Evolutionary conservation across 2,329 filamentous ascomycete genomes (phyloP), one percentile per base, ranked within the genome.

Genomic region (Fusarium coffeatum): DNA sequence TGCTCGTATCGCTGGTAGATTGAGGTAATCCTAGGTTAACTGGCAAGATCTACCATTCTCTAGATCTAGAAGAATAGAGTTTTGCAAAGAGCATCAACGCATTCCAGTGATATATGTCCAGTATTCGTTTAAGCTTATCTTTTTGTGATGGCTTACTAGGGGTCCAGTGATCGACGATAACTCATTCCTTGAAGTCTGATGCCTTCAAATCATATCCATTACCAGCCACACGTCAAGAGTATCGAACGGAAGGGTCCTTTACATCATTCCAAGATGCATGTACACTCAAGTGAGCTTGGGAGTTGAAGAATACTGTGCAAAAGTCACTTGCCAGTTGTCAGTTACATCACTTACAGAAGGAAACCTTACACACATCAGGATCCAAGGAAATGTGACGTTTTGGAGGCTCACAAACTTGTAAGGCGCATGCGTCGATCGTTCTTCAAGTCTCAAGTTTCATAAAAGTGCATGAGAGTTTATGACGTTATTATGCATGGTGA

Each of bases 401-500:
- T 58, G 13, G 47, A 54, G 11, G 42, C 28, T 40, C 13, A 23
- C 57, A 28, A 67, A 37, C 20, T 50, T 54, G 57, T 23, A 64
- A 46, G 57, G 8, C n/a, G 22, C 20, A 50, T 57, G 27, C 45
- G 67, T 64, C 62, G 68, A 69, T 69, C 45, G 16, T 50, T 48
- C 27, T 57, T 66, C 25, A 27, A 48, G 27, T 55, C 53, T 46
- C 66, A 70, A 48, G 57, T 59, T 67, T 61, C 48, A 66, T 46
- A 55, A 61, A 42, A 27, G 42, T 58, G 57, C 49, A 53, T 37
- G 34, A 37, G 61, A 34, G 42, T 53, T 57, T 53, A 70, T 69
- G 67, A 69, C 67, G 67, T 68, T 59, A 63, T 71, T 46, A n/a
- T 68, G 67, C 66, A 69, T 70, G 45, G 23, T 27, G 37, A 61